These are phyloP conservation scores for Lactifluus piperatus DNA, from an alignment of 768 basidiomycete genomes.

Conservation along the genomic window DNA sequence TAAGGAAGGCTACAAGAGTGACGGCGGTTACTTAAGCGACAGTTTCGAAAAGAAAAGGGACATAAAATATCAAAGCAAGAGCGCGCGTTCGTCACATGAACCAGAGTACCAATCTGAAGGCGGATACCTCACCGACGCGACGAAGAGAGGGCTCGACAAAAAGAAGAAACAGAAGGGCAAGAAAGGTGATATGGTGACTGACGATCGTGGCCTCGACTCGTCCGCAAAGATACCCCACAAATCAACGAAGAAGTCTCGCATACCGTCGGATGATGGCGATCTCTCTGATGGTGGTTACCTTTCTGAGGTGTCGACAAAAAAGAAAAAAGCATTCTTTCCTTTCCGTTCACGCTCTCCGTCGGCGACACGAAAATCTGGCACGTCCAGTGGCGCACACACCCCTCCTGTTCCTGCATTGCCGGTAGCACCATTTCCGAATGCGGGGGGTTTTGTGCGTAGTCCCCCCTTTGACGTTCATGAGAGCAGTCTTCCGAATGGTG, in stretches of 20 bases:
- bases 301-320: slow-evolving; percentile 27
- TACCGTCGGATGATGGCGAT: slow-evolving; percentile 16
- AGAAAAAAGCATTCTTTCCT: slow-evolving; percentile 23
- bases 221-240: slow-evolving; percentile 2
- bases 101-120: slow-evolving; percentile 29
- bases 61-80: slow-evolving; percentile 22
- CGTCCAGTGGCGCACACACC: neutral
- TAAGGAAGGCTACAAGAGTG: slow-evolving; percentile 26
- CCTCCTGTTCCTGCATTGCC: slow-evolving; percentile 18
- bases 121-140: slow-evolving; percentile 22
- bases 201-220: neutral
- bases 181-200: slow-evolving; percentile 15
- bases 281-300: slow-evolving; percentile 28
- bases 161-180: slow-evolving; percentile 17
- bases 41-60: slow-evolving; percentile 24
- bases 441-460: slow-evolving; percentile 5
- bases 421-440: neutral
- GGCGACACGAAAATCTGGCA: slow-evolving; percentile 1
- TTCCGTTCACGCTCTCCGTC: slow-evolving; percentile 11
- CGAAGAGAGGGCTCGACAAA: slow-evolving; percentile 13
- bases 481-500: neutral
- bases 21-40: slow-evolving; percentile 26
- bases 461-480: neutral
- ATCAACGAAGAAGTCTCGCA: slow-evolving; percentile 18
- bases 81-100: slow-evolving; percentile 14